phyloP scores from a whole-genome alignment of 2,329 filamentous ascomycete genomes.

The Bipolaris sorokiniana region DNA sequence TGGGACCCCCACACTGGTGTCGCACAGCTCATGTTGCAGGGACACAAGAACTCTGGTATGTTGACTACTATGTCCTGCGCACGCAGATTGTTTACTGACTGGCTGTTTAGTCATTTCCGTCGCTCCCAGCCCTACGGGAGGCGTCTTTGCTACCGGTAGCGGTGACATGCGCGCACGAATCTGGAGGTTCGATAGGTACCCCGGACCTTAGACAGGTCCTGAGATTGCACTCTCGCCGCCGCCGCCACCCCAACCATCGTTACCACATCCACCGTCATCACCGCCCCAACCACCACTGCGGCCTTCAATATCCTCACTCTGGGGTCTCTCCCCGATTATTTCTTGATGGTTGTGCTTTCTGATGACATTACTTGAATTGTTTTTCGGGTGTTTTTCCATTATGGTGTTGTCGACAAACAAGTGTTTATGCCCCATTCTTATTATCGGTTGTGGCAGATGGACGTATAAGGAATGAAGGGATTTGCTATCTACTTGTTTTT shows the following conservation, averaged over 20 bases:
- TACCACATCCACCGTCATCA: no score
- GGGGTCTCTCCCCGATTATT: neutral
- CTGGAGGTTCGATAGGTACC: conserved; percentile 68
- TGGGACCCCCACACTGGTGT: conserved; percentile 95
- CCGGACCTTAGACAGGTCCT: conserved; percentile 33
- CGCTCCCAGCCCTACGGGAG: conserved; percentile 85
- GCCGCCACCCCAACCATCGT: neutral
- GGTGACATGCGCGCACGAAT: conserved; percentile 98
- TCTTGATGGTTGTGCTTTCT: neutral
- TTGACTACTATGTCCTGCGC: conserved; percentile 10
- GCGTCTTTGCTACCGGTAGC: conserved; percentile 92
- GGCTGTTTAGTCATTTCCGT: conserved; percentile 80
- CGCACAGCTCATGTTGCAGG: conserved; percentile 97
- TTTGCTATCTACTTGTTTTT: neutral
- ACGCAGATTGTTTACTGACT: neutral
- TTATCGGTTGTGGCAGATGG: neutral
- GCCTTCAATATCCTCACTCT: neutral
- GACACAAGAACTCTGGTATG: conserved; percentile 91
- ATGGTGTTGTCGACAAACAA: neutral
- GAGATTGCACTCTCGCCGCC: neutral
- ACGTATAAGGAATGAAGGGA: neutral
- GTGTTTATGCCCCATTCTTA: neutral
- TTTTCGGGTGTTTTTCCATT: neutral
- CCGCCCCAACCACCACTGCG: neutral
- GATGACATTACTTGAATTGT: neutral